phyloP scores from a whole-genome alignment of 306 rosid genomes.

The Argentina anserina region DNA sequence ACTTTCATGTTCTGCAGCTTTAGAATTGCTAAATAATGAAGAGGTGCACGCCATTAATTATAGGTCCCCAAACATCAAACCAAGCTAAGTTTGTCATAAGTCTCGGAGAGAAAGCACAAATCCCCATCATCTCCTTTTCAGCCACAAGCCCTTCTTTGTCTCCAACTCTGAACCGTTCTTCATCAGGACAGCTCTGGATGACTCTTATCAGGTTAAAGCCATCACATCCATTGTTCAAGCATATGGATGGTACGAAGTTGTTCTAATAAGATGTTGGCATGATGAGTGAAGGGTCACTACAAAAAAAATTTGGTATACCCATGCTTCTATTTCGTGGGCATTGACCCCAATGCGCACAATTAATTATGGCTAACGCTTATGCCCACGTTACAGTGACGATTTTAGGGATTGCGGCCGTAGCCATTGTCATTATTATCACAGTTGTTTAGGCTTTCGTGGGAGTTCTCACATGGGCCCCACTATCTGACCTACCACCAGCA shows the following conservation, averaged over 20 bases:
- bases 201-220: constrained; percentile 24
- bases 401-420: no score
- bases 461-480: no score
- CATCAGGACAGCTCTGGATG: constrained; percentile 14
- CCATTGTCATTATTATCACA: no score
- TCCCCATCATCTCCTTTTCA: constrained; percentile 25
- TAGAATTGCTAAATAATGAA: constrained; percentile 8
- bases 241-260: constrained; percentile 35
- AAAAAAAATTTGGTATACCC: no score
- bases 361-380: no score
- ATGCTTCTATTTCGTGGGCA: no score
- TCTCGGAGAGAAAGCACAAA: constrained; percentile 18
- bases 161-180: constrained; percentile 13
- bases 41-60: constrained; percentile 21
- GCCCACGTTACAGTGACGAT: no score
- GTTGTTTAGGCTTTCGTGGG: no score
- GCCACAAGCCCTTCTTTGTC: constrained; percentile 19
- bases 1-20: constrained; percentile 10
- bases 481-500: no score
- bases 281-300: constrained; percentile 30
- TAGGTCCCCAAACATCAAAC: constrained; percentile 23
- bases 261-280: constrained; percentile 24
- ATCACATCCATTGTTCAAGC: constrained; percentile 23
- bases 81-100: constrained; percentile 18
- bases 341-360: no score